Base-by-base conservation (phyloP, 176 grass and related monocot species). In the Raddia guianensis region DNA sequence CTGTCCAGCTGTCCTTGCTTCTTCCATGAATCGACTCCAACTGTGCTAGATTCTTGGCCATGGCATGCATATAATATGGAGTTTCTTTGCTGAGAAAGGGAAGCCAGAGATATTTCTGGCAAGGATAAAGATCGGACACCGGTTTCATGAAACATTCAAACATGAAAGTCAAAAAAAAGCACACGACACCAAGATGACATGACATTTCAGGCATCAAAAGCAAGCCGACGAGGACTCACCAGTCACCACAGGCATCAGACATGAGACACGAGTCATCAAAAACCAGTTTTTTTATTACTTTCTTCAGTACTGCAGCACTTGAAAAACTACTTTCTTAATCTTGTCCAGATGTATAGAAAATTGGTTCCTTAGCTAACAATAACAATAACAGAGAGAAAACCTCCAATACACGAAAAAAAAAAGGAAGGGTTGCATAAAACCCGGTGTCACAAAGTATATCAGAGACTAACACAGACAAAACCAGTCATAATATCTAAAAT, bases 241-340 rank as follows among this genome's bases (percentile, higher is more conserved):
- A 18, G 27, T 27, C 27, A 27, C 2, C 37, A 40, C 37, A 40
- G 4, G 37, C 37, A 40, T 40, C 66, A 20, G 15, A 1, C 32
- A 13, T n/a, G 49, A 9, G 61, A 9, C 57, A 61, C 7, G 37
- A 71, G 44, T 15, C 27, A 20, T 11, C 58, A 49, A 79, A 67
- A 73, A 48, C 68, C 50, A 40, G 59, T 89, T 76, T 52, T 89
- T 35, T 89, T 89, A 85, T 89, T 89, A 77, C 32, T 75, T 68
- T 80, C 81, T 83, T 44, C 6, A 75, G 20, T 76, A 67, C 51
- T 5, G 20, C 49, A 33, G 50, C 71, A 66, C 66, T 70, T 27
- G 0, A 59, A 59, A 50, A 64, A 73, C 56, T 76, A 85, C 48
- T 70, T 76, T 40, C 37, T 40, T 76, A 71, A 64, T 80, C 20